Conservation (phyloP, 2,329 filamentous ascomycete genomes). For the Penicillium palitans region DNA sequence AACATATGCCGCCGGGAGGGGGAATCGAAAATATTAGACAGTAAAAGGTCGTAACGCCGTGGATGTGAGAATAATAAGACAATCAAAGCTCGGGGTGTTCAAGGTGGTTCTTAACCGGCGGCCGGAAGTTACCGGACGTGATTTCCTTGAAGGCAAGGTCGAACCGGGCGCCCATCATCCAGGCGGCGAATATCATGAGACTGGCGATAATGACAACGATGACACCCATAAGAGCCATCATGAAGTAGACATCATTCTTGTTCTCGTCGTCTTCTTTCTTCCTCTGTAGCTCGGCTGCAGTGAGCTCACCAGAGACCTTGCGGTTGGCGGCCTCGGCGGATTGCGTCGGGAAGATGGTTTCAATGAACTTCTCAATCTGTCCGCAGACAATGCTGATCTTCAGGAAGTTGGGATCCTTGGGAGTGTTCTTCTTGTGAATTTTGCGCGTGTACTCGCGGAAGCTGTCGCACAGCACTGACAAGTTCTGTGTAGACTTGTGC, state of each 20-base stretch:
- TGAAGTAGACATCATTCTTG: constrained; percentile 58
- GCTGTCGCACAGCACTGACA: constrained; percentile 74
- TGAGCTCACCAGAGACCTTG: constrained; percentile 53
- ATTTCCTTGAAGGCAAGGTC: constrained; percentile 66
- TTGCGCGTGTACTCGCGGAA: constrained; percentile 75
- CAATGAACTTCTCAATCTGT: constrained; percentile 93
- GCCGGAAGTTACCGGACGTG: constrained; percentile 49
- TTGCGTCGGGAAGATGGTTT: constrained; percentile 85
- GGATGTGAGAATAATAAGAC: constrained; percentile 13
- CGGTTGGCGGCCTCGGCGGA: constrained; percentile 60
- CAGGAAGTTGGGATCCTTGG: constrained; percentile 86
- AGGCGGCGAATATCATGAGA: constrained; percentile 78
- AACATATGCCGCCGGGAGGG: constrained; percentile 31
- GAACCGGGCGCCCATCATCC: constrained; percentile 78
- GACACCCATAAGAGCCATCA: constrained; percentile 68
- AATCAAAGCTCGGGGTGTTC: constrained; percentile 45
- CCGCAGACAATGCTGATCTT: constrained; percentile 88
- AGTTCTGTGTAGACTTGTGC: constrained; percentile 88
- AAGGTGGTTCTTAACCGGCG: constrained; percentile 28
- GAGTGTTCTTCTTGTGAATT: constrained; percentile 93
- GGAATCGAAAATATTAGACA: constrained; percentile 28
- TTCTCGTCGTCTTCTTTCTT: constrained; percentile 50
- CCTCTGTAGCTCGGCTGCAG: constrained; percentile 59
- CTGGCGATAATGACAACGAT: constrained; percentile 72
- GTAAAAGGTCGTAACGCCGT: constrained; percentile 36